Percentiles rank a stretch among this genome's conserved stretches.
phyloP scores from a whole-genome alignment of 768 basidiomycete genomes.

The Phanerodontia chrysosporium region DNA sequence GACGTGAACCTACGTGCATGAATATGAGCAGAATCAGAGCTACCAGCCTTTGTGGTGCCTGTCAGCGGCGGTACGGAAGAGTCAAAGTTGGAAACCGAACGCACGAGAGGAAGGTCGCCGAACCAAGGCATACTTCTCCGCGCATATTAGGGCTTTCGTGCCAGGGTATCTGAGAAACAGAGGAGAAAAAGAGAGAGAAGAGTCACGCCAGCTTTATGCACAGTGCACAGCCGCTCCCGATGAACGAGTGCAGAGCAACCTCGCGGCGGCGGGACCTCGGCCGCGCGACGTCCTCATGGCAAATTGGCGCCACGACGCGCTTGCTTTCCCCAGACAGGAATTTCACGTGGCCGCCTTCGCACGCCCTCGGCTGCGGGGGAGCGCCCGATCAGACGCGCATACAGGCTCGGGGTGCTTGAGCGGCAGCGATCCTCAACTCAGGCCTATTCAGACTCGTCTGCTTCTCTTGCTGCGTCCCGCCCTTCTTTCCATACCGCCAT shows the following conservation, averaged over 20 bases:
- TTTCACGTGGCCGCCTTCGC: background rate
- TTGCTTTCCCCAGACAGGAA: background rate
- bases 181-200: background rate
- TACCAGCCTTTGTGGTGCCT: constrained; percentile 35
- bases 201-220: constrained; percentile 12
- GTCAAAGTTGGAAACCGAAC: constrained; percentile 24
- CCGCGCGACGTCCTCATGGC: constrained; percentile 2
- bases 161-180: background rate
- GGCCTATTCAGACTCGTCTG: constrained; percentile 1
- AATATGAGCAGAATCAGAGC: constrained; percentile 67
- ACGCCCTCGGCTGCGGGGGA: background rate
- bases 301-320: background rate
- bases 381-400: background rate
- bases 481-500: background rate
- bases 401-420: constrained; percentile 3
- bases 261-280: constrained; percentile 10
- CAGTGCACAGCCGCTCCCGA: background rate
- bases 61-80: constrained; percentile 12
- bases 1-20: constrained; percentile 57
- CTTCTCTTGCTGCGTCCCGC: background rate
- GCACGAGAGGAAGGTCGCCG: constrained; percentile 70
- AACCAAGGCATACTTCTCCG: constrained; percentile 73
- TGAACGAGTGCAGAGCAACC: constrained; percentile 4
- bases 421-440: background rate
- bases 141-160: constrained; percentile 39